Conservation (phyloP, 2,329 filamentous ascomycete species). For the Aspergillus bombycis region DNA sequence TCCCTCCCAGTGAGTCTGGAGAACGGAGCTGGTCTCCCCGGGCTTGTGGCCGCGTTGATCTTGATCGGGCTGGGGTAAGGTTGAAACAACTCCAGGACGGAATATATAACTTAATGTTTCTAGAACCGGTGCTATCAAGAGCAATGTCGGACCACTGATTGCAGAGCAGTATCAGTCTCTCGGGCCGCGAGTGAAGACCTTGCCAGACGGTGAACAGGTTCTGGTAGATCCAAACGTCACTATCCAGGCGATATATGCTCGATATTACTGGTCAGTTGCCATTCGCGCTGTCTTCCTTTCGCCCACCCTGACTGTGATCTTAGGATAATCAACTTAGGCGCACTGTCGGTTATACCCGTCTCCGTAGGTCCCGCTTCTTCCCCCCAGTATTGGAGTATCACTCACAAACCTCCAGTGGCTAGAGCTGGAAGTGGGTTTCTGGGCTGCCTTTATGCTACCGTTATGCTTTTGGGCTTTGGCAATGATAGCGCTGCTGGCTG, state of each 20-base stretch:
- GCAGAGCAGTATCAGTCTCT: neutral
- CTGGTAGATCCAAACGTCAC: neutral
- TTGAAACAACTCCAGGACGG: neutral
- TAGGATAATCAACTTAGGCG: neutral
- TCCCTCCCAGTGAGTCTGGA: conserved; percentile 8
- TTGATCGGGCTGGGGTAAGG: conserved; percentile 8
- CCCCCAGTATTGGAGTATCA: too few relatives aligned
- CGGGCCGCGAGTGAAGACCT: neutral
- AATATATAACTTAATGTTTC: neutral
- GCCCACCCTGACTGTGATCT: neutral
- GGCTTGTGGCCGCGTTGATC: neutral
- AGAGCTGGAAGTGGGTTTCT: conserved; percentile 10
- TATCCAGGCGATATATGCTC: neutral
- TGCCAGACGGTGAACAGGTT: neutral
- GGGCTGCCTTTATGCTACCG: conserved; percentile 8
- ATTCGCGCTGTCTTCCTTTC: neutral
- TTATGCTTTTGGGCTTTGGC: conserved; percentile 7
- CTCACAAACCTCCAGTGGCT: neutral
- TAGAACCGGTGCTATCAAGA: neutral
- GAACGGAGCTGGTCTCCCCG: conserved; percentile 2
- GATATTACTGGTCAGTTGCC: neutral
- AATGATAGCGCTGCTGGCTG: neutral
- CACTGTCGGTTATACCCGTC: neutral
- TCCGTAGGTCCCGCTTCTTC: neutral
- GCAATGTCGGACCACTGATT: neutral